A percentile compares a stretch with the other conserved stretches of the same genome.
These are phyloP conservation scores for Sphagnum tenellum DNA, from an alignment of 225 moss, liverwort and hornwort species.

Conservation along the genomic window DNA sequence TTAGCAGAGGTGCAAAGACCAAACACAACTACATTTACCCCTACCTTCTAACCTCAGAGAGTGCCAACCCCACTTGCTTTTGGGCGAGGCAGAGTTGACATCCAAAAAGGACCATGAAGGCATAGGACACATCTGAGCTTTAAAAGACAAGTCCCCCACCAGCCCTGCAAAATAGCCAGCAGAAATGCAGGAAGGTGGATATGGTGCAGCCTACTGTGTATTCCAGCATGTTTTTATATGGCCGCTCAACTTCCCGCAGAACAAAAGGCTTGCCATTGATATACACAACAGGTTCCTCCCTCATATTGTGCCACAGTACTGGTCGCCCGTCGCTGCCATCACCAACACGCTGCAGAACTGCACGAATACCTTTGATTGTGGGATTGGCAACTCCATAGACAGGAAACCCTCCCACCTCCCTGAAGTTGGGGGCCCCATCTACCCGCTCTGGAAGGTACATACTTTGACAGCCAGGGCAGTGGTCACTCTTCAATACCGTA, in stretches of 20 bases:
- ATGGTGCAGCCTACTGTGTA: constrained; percentile 53
- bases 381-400: constrained; percentile 99
- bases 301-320: constrained; percentile 99
- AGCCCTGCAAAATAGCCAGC: too few relatives aligned
- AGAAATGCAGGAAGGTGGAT: too few relatives aligned
- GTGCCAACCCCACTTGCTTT: too few relatives aligned
- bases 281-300: constrained; percentile 98
- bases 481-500: constrained; percentile 95
- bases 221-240: constrained; percentile 99
- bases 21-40: too few relatives aligned
- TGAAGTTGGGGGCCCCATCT: constrained; percentile 97
- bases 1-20: too few relatives aligned
- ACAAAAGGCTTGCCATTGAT: constrained; percentile 99
- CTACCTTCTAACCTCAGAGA: too few relatives aligned
- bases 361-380: constrained; percentile 88
- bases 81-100: too few relatives aligned
- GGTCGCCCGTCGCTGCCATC: constrained; percentile 68
- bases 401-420: constrained; percentile 86
- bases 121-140: too few relatives aligned
- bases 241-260: constrained; percentile 97
- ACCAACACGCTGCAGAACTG: constrained; percentile 89
- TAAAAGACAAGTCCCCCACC: too few relatives aligned
- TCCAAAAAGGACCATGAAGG: too few relatives aligned
- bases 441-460: constrained; percentile 78
- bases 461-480: constrained; percentile 97